phyloP scores from a whole-genome alignment of 176 grass and related monocot species.

The Saccharum spontaneum region DNA sequence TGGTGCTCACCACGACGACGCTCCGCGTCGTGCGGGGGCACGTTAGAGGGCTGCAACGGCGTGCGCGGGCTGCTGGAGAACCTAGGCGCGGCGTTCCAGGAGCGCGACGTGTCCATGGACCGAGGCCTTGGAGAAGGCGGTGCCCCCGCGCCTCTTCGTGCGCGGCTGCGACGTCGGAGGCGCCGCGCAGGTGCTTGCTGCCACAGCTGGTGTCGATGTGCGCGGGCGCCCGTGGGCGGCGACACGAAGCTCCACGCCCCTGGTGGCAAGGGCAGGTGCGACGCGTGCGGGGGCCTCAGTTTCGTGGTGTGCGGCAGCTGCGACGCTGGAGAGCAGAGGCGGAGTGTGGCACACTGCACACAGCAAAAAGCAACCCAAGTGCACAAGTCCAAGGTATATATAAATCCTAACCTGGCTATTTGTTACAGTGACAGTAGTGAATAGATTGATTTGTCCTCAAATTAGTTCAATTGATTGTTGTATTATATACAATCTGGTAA shows the following conservation, averaged over 20 bases:
- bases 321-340: neutral
- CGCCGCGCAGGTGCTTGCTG: conserved; percentile 51
- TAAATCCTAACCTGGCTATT: no score
- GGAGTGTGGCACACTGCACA: no score
- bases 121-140: conserved; percentile 54
- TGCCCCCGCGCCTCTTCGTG: conserved; percentile 73
- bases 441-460: no score
- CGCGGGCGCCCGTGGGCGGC: no score
- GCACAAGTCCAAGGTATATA: no score
- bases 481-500: no score
- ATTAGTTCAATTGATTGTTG: no score
- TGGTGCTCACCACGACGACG: no score
- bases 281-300: conserved; percentile 43
- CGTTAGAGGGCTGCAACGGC: conserved; percentile 67
- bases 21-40: neutral
- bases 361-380: no score
- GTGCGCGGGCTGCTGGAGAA: conserved; percentile 50
- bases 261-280: conserved; percentile 5
- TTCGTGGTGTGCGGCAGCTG: conserved; percentile 31
- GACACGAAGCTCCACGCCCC: neutral
- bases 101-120: conserved; percentile 86
- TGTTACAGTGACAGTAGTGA: no score
- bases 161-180: conserved; percentile 58
- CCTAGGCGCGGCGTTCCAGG: conserved; percentile 58
- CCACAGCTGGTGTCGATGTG: conserved; percentile 26